Evolutionary conservation across 164 flowering plant genomes (phyloP), one percentile per base, ranked within the genome.

Genomic region (Taxillus chinensis): DNA sequence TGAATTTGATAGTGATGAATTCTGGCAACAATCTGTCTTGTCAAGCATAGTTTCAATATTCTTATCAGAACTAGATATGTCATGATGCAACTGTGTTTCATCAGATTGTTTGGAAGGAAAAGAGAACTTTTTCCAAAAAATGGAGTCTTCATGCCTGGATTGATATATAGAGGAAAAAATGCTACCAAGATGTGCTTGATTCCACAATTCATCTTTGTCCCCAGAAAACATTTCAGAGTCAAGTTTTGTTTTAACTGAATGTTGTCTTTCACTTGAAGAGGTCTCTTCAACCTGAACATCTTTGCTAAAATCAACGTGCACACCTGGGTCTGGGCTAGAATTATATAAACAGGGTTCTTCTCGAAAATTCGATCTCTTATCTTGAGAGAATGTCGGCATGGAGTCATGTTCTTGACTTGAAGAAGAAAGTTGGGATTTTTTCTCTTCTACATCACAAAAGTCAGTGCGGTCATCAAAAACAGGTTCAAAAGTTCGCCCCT

Each of bases 301-400:
- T 15, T 59, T 59, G 4, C 17, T 41, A 16, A 41, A 8, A 39
- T 14, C 56, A 57, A 40, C 49, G 39, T 50, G 16, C 41, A 55
- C 17, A 2, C 61, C 14, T 27, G 39, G 3, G 37, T 39, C 27
- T 16, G 74, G 15, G 38, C 50, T 45, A 12, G 51, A 15, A 39
- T 65, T 27, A 49, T 62, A 62, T 8, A 13, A 41, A 57, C 62
- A 55, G 41, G 65, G 45, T 71, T 64, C 75, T 39, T 15, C 71
- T 59, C 15, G 5, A 60, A 54, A 12, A 3, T 57, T 56, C 41
- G 57, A 59, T 27, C 37, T 55, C 41, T 60, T 61, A 11, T 57
- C 70, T 62, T 41, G 15, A 65, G 13, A 15, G 15, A 10, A 63
- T 62, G 46, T 38, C 49, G 41, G 16, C 39, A 15, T 41, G 61